Evolutionary conservation across 139 green algal genomes (phyloP).

Genomic region (Chlorokybus atmophyticus): DNA sequence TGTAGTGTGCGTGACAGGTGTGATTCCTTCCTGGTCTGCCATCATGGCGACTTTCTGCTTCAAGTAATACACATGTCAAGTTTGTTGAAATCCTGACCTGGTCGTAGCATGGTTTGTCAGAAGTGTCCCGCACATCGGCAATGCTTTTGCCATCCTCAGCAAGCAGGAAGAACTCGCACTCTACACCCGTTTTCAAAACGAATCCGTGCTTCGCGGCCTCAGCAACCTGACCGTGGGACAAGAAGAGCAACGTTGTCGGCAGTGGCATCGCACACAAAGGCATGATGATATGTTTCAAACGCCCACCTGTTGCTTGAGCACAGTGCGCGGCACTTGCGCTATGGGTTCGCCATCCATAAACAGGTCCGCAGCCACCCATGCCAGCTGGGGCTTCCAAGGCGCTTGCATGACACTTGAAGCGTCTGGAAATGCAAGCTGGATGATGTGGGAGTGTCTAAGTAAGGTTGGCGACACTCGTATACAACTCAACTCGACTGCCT

Average conservation of each 20-base stretch:
- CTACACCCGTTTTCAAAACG: constrained; percentile 12
- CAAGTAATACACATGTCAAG: too few species aligned
- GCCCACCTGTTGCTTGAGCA: constrained; percentile 10
- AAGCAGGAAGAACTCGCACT: constrained; percentile 17
- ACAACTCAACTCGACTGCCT: neutral
- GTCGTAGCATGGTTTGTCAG: constrained; percentile 15
- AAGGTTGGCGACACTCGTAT: neutral
- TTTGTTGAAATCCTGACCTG: too few species aligned
- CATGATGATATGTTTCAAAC: neutral
- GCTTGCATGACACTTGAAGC: neutral
- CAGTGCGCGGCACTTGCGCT: constrained; percentile 9
- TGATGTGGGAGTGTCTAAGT: neutral
- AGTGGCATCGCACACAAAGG: neutral
- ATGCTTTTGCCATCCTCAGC: neutral
- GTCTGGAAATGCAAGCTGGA: constrained; percentile 17
- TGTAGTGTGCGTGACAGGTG: too few species aligned
- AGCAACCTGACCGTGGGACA: neutral
- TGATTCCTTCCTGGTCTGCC: too few species aligned
- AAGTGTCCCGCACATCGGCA: neutral
- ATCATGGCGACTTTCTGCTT: too few species aligned
- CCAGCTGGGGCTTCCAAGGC: constrained; percentile 10
- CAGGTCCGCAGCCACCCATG: constrained; percentile 14
- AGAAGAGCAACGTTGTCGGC: too few species aligned
- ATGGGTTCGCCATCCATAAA: constrained; percentile 6
- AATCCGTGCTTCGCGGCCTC: neutral